Conservation (phyloP, 768 basidiomycete genomes). For the Lenzites betulinus region DNA sequence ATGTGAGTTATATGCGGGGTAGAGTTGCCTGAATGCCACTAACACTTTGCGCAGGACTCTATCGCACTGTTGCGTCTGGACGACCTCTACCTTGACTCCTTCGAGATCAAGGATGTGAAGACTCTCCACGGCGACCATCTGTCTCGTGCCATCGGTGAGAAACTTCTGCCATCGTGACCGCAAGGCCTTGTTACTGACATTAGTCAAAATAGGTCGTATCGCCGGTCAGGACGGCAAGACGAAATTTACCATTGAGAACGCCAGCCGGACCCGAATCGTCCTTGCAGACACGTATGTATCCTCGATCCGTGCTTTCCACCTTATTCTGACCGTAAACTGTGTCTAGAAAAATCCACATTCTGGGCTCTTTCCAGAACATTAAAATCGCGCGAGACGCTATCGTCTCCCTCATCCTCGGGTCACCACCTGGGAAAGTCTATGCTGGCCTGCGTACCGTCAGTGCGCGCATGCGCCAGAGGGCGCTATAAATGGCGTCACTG, state of each 20-base stretch:
- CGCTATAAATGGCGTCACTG: slow-evolving; percentile 46
- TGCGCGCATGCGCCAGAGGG: slow-evolving; percentile 91
- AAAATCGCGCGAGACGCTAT: slow-evolving; percentile 96
- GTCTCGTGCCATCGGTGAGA: slow-evolving; percentile 90
- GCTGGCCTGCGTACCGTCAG: slow-evolving; percentile 90
- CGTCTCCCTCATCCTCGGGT: slow-evolving; percentile 92
- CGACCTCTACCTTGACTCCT: slow-evolving; percentile 96
- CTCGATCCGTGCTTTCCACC: background rate
- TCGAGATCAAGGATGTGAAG: slow-evolving; percentile 99
- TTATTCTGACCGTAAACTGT: background rate
- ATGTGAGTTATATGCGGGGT: slow-evolving; percentile 51
- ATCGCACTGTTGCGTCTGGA: slow-evolving; percentile 94
- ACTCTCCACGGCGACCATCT: slow-evolving; percentile 97
- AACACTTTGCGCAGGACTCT: slow-evolving; percentile 65
- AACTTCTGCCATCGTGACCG: background rate
- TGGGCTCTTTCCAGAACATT: slow-evolving; percentile 98
- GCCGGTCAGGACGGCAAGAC: slow-evolving; percentile 99
- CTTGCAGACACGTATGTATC: slow-evolving; percentile 89
- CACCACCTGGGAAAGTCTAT: slow-evolving; percentile 93
- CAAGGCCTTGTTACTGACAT: background rate
- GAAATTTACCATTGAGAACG: slow-evolving; percentile 98
- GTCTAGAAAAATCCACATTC: slow-evolving; percentile 92
- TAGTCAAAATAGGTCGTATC: slow-evolving; percentile 70
- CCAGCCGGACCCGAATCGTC: slow-evolving; percentile 95
- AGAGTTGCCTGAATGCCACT: background rate